Conservation (phyloP, 163 green algal genomes). For the Chloromonas sp. region DNA sequence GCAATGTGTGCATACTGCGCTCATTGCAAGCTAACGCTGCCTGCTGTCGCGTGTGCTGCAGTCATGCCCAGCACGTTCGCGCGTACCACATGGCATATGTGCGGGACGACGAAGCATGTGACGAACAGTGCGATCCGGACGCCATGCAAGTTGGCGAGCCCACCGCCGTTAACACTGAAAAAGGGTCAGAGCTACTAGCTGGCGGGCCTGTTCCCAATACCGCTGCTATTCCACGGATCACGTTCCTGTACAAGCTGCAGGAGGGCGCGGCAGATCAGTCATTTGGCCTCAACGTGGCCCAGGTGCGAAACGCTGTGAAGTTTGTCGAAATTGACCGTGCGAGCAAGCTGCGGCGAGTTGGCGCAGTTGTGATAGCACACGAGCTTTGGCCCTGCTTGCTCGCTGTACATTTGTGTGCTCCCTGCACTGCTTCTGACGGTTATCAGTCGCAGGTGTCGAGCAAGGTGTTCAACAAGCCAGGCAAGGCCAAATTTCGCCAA, state of each 20-base stretch:
- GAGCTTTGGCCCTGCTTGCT: no score
- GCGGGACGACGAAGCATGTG: slow-evolving; percentile 2
- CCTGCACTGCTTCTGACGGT: background rate
- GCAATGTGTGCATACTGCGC: background rate
- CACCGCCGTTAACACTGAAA: background rate
- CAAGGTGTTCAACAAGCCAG: no score
- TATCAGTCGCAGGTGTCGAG: no score
- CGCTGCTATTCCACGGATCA: slow-evolving; percentile 48
- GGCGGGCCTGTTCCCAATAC: background rate
- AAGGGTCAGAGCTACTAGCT: background rate
- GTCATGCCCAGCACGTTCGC: background rate
- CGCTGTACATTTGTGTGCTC: no score
- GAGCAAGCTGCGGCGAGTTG: no score
- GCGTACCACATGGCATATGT: slow-evolving; percentile 36
- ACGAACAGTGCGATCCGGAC: background rate
- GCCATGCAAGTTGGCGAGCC: background rate
- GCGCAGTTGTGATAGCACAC: background rate
- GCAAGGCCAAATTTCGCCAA: no score
- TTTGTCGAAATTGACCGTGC: background rate
- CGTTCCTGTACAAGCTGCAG: slow-evolving; percentile 83
- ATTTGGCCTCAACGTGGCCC: slow-evolving; percentile 91
- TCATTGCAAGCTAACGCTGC: background rate
- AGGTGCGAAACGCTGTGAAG: background rate
- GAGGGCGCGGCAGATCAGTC: slow-evolving; percentile 63
- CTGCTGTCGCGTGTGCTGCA: background rate